Percentiles rank a stretch among this genome's conserved stretches.
These are phyloP conservation scores for Talaromyces wortmannii DNA, from an alignment of 495 filamentous ascomycete species.

Conservation along the genomic window DNA sequence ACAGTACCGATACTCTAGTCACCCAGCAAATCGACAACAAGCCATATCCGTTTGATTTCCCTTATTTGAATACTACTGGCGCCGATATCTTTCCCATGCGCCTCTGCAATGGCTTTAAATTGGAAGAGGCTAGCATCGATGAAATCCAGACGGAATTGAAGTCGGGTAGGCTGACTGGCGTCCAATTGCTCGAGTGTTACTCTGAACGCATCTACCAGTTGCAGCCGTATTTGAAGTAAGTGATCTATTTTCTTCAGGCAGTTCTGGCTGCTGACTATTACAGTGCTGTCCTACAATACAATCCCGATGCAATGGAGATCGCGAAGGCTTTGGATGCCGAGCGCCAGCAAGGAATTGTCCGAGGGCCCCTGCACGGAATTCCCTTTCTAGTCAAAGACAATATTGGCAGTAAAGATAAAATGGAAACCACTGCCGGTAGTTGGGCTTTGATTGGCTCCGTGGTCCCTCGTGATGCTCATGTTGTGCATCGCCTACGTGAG, in stretches of 20 bases:
- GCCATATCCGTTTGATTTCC: conserved; percentile 37
- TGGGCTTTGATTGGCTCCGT: conserved; percentile 56
- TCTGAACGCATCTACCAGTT: conserved; percentile 46
- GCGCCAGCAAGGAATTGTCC: conserved; percentile 43
- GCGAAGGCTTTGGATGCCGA: conserved; percentile 54
- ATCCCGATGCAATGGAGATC: conserved; percentile 54
- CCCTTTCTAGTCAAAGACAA: conserved; percentile 73
- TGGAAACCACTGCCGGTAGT: conserved; percentile 59
- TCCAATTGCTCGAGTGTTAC: conserved; percentile 46
- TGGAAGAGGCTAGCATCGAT: conserved; percentile 60
- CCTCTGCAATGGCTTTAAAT: conserved; percentile 47
- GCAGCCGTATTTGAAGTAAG: conserved; percentile 52
- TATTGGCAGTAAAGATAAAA: conserved; percentile 61
- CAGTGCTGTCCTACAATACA: conserved; percentile 51
- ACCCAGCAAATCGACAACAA: conserved; percentile 22
- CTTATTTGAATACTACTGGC: conserved; percentile 21
- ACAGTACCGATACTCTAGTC: conserved; percentile 16
- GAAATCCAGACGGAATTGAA: conserved; percentile 39
- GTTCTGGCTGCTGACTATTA: background rate
- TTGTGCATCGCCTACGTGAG: conserved; percentile 52
- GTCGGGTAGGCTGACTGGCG: conserved; percentile 35
- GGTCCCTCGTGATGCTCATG: conserved; percentile 58
- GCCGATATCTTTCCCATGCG: conserved; percentile 50
- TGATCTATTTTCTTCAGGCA: background rate
- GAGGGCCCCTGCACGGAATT: conserved; percentile 62